Base-by-base conservation (phyloP, 2,329 filamentous ascomycete genomes). In the Aspergillus uvarum region DNA sequence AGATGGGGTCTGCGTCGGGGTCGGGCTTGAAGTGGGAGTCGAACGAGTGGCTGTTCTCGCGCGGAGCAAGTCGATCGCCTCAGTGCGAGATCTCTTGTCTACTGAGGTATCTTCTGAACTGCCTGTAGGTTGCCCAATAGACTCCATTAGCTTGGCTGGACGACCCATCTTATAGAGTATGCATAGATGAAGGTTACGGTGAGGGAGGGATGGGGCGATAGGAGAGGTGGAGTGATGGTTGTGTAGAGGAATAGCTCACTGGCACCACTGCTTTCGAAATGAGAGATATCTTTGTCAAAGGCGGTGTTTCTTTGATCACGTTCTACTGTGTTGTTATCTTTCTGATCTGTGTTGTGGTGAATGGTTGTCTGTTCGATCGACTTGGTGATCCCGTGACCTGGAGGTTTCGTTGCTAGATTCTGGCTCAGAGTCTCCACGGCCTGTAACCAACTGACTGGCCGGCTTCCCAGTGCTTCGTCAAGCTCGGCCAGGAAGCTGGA, bases 41-140 rank as follows among this genome's bases (percentile, higher is more conserved):
- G 57, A 47, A 4, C 65, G 60, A 51, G 53, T 54, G 32, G 54
- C 24, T 16, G 65, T 65, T 31, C 60, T 50, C 47, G 60, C 47
- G 21, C 61, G 61, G 42, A 67, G 54, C 29, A 66, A 54, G 32
- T 51, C 49, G 22, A 67, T 61, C 6, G 59, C 63, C 52, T 63
- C 55, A 21, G 57, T 44, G 7, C 64, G 65, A 31, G 38, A n/a
- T 44, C 53, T 52, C 29, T 60, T 61, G 44, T 54, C 29, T 14
- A 60, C 51, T 26, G 62, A 48, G 19, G 47, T 16, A 35, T 7
- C 19, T 14, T 59, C 32, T 14, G 7, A 7, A 35, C 48, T 24
- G 35, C 55, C 42, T 19, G 21, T 19, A 47, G 38, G 32, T 52
- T 22, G 19, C 12, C 50, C 48, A 31, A 4, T n/a, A n/a, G 14